A percentile compares a stretch with the other conserved stretches of the same genome.
Conservation (phyloP, 495 filamentous ascomycete genomes). For the Lasiosphaeriaceae sp. region DNA sequence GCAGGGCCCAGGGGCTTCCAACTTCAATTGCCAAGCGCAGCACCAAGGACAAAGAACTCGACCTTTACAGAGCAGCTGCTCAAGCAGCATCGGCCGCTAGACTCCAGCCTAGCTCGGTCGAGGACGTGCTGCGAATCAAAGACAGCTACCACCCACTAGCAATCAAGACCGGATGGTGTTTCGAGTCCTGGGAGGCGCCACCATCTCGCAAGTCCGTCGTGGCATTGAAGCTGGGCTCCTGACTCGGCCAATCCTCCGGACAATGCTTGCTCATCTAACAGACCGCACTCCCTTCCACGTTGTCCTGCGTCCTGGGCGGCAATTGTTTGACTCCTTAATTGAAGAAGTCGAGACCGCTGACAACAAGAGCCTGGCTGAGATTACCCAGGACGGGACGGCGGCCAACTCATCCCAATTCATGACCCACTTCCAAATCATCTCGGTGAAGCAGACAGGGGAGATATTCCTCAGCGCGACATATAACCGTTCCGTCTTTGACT, state of each 20-base stretch:
- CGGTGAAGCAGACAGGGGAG: background rate
- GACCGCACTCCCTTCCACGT: constrained; percentile 12
- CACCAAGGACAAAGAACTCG: background rate
- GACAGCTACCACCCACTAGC: constrained; percentile 6
- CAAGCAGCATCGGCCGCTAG: background rate
- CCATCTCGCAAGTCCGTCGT: constrained; percentile 4
- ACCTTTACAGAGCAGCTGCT: background rate
- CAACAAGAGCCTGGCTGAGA: background rate
- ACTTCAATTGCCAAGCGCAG: background rate
- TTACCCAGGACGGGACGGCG: background rate
- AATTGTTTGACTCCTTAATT: constrained; percentile 10
- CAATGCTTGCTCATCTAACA: constrained; percentile 7
- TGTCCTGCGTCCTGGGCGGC: constrained; percentile 1
- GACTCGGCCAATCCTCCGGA: constrained; percentile 12
- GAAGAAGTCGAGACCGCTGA: background rate
- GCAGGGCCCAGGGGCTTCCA: too few species aligned
- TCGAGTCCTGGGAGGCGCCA: background rate
- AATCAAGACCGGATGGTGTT: constrained; percentile 9
- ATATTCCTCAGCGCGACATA: constrained; percentile 7
- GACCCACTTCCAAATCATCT: constrained; percentile 11
- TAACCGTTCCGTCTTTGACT: constrained; percentile 16
- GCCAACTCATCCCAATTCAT: constrained; percentile 8
- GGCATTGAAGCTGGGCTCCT: constrained; percentile 9
- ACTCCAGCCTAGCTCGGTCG: background rate
- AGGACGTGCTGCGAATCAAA: constrained; percentile 16